Conservation (phyloP, 257 asterid genomes). For the Coffea canephora region DNA sequence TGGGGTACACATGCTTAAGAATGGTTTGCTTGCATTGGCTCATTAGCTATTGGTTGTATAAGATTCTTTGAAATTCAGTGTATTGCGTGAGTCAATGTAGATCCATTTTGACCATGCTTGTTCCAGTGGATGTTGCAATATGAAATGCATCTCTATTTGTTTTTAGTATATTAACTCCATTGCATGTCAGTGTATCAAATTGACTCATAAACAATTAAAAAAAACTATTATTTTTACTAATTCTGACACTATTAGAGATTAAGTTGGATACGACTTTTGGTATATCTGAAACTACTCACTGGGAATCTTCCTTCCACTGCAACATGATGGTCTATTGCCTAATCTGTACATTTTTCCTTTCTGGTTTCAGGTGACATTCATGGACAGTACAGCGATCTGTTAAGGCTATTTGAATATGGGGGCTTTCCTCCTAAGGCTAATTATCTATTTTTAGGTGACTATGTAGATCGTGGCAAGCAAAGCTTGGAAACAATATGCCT, state of each 20-base stretch:
- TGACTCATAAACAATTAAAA: background rate
- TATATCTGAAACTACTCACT: background rate
- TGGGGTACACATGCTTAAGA: background rate
- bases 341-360: constrained; percentile 1
- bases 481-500: constrained; percentile 45
- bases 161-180: background rate
- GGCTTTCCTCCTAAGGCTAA: constrained; percentile 42
- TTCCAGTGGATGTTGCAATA: background rate
- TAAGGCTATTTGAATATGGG: constrained; percentile 40
- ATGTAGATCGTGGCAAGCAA: constrained; percentile 44
- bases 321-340: background rate
- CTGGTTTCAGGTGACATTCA: constrained; percentile 40
- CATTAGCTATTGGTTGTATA: background rate
- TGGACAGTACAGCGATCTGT: constrained; percentile 41
- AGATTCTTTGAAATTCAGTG: background rate
- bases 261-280: background rate
- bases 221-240: too few relatives aligned
- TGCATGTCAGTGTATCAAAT: background rate
- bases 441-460: constrained; percentile 40
- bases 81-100: background rate
- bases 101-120: background rate
- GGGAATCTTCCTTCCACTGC: background rate
- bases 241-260: too few relatives aligned
- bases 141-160: background rate
- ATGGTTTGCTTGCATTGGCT: background rate